Conservation (phyloP, 352 stramenopile species). For the Phytophthora cactorum region DNA sequence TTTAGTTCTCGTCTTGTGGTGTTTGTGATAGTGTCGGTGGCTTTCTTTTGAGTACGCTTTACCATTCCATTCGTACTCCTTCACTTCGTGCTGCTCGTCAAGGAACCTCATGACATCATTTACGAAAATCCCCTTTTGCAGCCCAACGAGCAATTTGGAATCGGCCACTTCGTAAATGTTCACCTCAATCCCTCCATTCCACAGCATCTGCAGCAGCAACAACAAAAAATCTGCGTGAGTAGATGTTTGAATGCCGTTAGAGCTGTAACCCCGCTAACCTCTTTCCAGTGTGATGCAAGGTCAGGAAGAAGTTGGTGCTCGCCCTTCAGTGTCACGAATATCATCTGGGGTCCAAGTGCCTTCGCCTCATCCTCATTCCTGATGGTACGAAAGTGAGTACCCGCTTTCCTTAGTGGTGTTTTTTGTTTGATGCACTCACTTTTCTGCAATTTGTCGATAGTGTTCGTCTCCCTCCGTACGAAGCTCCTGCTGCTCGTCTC, state of each 20-base stretch:
- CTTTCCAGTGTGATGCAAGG: slow-evolving; percentile 76
- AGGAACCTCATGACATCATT: slow-evolving; percentile 60
- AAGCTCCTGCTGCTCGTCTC: slow-evolving; percentile 55
- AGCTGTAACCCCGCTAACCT: slow-evolving; percentile 34
- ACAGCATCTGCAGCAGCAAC: slow-evolving; percentile 56
- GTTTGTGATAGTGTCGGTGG: slow-evolving; percentile 2
- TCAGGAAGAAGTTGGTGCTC: slow-evolving; percentile 39
- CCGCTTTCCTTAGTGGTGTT: not conserved
- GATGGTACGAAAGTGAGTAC: slow-evolving; percentile 4
- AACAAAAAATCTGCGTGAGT: not conserved
- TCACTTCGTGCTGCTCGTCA: slow-evolving; percentile 53
- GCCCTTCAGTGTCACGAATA: slow-evolving; percentile 70
- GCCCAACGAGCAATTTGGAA: slow-evolving; percentile 60
- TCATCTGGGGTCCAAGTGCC: slow-evolving; percentile 72
- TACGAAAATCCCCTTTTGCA: slow-evolving; percentile 67
- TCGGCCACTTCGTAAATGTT: slow-evolving; percentile 75
- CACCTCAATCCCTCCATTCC: slow-evolving; percentile 71
- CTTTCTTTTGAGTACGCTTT: slow-evolving; percentile 34
- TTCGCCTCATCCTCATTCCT: slow-evolving; percentile 56
- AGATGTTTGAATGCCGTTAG: not conserved
- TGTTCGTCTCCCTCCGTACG: slow-evolving; percentile 58
- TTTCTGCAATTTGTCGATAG: slow-evolving; percentile 47
- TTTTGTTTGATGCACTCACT: slow-evolving; percentile 31
- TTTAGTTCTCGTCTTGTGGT: slow-evolving; percentile 23
- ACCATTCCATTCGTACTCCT: slow-evolving; percentile 73